Conservation (phyloP, 169 alveolate species). For the Plasmodium ovale region DNA sequence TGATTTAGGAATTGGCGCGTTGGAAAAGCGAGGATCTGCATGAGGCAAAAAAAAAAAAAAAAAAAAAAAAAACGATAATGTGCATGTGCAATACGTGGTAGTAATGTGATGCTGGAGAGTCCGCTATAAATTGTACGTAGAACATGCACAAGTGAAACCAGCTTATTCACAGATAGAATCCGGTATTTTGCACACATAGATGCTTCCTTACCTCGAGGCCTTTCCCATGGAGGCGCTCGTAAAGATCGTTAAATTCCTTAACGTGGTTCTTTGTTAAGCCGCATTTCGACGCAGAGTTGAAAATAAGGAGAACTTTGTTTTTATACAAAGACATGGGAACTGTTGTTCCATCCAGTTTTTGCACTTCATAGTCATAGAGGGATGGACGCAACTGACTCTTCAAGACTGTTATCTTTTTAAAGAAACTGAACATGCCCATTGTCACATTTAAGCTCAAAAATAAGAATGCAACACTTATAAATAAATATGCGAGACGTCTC, state of each 20-base stretch:
- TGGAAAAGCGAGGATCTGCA: conserved; percentile 40
- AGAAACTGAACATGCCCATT: conserved; percentile 56
- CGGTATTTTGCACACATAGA: too few relatives aligned
- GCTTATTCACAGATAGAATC: too few relatives aligned
- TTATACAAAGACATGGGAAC: conserved; percentile 43
- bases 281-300: conserved; percentile 66
- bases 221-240: conserved; percentile 5
- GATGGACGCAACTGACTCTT: conserved; percentile 31
- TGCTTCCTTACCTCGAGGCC: conserved; percentile 35
- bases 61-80: too few relatives aligned
- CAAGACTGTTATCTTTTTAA: conserved; percentile 46
- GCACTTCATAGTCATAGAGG: conserved; percentile 41
- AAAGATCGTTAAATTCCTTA: conserved; percentile 25
- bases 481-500: too few relatives aligned
- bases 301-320: conserved; percentile 45
- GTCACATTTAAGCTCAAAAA: too few relatives aligned
- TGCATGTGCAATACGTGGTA: too few relatives aligned
- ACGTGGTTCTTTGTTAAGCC: conserved; percentile 57
- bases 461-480: too few relatives aligned
- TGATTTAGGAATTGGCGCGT: conserved; percentile 43
- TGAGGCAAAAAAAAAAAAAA: too few relatives aligned
- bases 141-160: too few relatives aligned
- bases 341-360: conserved; percentile 16
- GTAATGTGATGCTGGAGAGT: too few relatives aligned
- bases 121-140: too few relatives aligned